Evolutionary conservation across 768 basidiomycete genomes (phyloP).

Genomic region (Agrocybe chaxingu): DNA sequence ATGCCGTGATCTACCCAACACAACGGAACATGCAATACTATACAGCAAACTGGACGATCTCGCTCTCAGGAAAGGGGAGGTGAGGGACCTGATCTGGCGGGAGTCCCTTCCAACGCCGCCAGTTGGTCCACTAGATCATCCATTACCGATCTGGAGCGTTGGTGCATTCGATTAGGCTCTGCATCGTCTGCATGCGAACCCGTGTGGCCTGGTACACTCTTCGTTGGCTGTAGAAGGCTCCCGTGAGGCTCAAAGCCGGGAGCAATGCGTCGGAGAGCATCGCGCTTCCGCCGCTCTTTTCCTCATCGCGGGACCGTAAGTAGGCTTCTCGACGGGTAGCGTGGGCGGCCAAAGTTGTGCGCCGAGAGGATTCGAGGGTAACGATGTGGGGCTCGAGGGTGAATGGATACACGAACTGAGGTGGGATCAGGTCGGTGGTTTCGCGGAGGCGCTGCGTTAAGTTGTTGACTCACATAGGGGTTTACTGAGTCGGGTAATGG

Average conservation of each 20-base stretch:
- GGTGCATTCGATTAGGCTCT: slow-evolving; percentile 10
- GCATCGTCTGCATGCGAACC: slow-evolving; percentile 17
- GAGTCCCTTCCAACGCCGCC: slow-evolving; percentile 53
- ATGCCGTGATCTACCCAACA: too few species aligned
- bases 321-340: slow-evolving; percentile 67
- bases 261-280: slow-evolving; percentile 72
- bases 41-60: not conserved
- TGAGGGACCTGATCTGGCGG: not conserved
- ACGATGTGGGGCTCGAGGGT: slow-evolving; percentile 86
- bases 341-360: slow-evolving; percentile 62
- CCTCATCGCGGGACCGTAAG: slow-evolving; percentile 70
- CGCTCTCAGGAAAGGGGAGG: slow-evolving; percentile 2
- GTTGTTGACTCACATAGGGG: slow-evolving; percentile 61
- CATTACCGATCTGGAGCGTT: slow-evolving; percentile 58
- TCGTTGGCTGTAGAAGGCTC: slow-evolving; percentile 55
- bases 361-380: slow-evolving; percentile 69
- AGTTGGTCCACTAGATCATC: slow-evolving; percentile 80
- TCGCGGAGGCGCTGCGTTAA: not conserved
- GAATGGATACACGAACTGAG: slow-evolving; percentile 94
- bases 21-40: too few species aligned
- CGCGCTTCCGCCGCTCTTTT: slow-evolving; percentile 60
- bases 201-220: slow-evolving; percentile 3
- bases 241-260: slow-evolving; percentile 78
- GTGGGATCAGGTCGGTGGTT: slow-evolving; percentile 1
- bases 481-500: slow-evolving; percentile 89